Percentiles rank a stretch among this genome's conserved stretches.
Conservation (phyloP, 352 stramenopile genomes). For the Phytophthora palmivora region DNA sequence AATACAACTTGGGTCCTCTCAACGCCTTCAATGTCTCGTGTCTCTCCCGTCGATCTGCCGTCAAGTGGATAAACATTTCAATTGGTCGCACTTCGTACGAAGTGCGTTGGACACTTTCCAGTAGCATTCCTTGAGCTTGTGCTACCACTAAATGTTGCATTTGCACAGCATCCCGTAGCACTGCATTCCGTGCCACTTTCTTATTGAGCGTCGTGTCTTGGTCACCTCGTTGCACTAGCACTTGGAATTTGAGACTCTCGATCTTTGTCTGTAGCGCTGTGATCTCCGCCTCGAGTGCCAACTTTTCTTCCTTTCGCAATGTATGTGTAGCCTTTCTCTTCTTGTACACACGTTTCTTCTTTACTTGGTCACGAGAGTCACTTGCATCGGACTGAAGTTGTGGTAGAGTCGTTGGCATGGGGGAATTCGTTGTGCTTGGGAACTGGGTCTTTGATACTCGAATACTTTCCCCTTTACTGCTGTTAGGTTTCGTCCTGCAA, state of each 20-base stretch:
- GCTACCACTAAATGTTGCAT: conserved; percentile 35
- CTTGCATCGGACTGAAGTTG: conserved; percentile 3
- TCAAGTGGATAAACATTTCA: conserved; percentile 37
- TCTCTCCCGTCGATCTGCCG: conserved; percentile 33
- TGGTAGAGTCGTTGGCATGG: too few species aligned
- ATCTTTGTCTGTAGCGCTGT: conserved; percentile 24
- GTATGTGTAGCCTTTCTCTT: conserved; percentile 33
- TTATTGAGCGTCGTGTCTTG: conserved; percentile 9
- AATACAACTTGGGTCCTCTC: conserved; percentile 34
- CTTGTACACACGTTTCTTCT: conserved; percentile 33
- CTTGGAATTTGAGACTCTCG: conserved; percentile 31
- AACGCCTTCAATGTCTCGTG: conserved; percentile 34
- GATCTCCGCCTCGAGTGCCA: conserved; percentile 25
- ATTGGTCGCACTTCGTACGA: conserved; percentile 34
- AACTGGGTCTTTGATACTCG: not conserved
- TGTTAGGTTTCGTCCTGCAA: not conserved
- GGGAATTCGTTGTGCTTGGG: too few species aligned
- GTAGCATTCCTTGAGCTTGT: conserved; percentile 24
- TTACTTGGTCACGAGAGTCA: not conserved
- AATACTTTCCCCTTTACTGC: conserved; percentile 9
- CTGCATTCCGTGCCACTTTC: conserved; percentile 15
- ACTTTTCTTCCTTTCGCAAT: conserved; percentile 36
- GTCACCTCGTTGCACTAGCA: conserved; percentile 17
- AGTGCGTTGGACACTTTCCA: conserved; percentile 27
- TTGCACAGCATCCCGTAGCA: conserved; percentile 31